Evolutionary conservation across 768 basidiomycete species (phyloP).

Genomic region (Leccinum broughii): DNA sequence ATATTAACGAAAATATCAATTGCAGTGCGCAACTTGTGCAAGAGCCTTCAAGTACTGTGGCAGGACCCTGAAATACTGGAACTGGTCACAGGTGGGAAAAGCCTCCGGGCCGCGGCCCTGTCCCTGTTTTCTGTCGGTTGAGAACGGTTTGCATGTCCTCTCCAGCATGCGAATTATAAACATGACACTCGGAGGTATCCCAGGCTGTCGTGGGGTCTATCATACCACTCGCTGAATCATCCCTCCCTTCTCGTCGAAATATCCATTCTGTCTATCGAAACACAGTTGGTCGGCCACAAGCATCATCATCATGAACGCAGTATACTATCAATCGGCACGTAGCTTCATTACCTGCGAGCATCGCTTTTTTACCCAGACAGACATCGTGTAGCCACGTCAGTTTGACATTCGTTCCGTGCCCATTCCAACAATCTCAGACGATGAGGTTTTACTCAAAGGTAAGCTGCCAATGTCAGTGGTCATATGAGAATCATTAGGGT

Average conservation of each 20-base stretch:
- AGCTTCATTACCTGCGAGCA: conserved; percentile 4
- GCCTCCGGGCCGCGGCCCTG: neutral
- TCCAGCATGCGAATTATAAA: neutral
- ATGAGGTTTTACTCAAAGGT: conserved; percentile 64
- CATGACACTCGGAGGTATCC: conserved; percentile 2
- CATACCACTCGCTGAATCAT: neutral
- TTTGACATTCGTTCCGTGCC: conserved; percentile 54
- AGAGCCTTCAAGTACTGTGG: neutral
- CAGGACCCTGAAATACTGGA: too few relatives aligned
- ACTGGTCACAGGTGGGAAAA: neutral
- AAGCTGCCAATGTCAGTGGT: conserved; percentile 4
- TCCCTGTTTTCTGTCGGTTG: neutral
- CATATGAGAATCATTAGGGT: neutral
- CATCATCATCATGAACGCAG: conserved; percentile 43
- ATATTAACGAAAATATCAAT: neutral
- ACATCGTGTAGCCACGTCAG: conserved; percentile 40
- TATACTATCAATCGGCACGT: conserved; percentile 46
- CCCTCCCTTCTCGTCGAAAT: neutral
- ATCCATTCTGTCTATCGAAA: too few relatives aligned
- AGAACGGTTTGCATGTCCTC: neutral
- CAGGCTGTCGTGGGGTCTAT: conserved; percentile 11
- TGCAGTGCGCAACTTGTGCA: neutral
- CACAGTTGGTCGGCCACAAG: neutral
- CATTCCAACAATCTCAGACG: conserved; percentile 51
- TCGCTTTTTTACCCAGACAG: neutral